These are phyloP conservation scores for Alternaria brassicae DNA, from an alignment of 2,329 filamentous ascomycete genomes.

Conservation along the genomic window DNA sequence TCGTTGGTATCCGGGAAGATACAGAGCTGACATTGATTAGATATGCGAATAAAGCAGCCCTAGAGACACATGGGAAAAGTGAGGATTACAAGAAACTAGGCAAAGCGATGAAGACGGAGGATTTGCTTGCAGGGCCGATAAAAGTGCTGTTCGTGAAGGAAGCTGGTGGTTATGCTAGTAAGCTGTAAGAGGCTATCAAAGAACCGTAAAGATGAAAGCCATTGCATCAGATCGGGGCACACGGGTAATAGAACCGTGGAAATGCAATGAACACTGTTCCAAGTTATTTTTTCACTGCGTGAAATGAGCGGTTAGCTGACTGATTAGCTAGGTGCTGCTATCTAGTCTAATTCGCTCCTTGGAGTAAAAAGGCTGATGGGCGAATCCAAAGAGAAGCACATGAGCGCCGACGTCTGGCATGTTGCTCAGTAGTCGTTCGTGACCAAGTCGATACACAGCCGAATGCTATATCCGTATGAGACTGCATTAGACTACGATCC, in stretches of 20 bases:
- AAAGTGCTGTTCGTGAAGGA: constrained; percentile 40
- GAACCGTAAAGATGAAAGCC: neutral
- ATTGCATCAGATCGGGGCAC: neutral
- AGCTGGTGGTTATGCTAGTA: constrained; percentile 35
- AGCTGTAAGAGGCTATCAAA: neutral
- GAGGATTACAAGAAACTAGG: constrained; percentile 33
- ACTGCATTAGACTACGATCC: no score
- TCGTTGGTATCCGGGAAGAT: no score
- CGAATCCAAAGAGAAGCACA: neutral
- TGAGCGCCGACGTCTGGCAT: neutral
- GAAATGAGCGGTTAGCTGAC: neutral
- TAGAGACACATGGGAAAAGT: constrained; percentile 36
- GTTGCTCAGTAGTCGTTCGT: no score
- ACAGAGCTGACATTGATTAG: constrained; percentile 10
- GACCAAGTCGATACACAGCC: no score
- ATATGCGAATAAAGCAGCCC: constrained; percentile 40
- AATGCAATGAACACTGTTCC: neutral
- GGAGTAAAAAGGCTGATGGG: neutral
- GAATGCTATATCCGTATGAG: no score
- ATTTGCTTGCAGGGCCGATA: constrained; percentile 39
- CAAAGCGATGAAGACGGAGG: constrained; percentile 36
- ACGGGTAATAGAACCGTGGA: neutral
- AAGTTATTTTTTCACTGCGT: neutral
- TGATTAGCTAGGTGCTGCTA: neutral
- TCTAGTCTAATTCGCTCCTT: neutral